Percentiles rank a stretch among this genome's conserved stretches.
Evolutionary conservation across 192 early-diverging fungal species (phyloP).

Genomic region (Chytriomyces sp.): DNA sequence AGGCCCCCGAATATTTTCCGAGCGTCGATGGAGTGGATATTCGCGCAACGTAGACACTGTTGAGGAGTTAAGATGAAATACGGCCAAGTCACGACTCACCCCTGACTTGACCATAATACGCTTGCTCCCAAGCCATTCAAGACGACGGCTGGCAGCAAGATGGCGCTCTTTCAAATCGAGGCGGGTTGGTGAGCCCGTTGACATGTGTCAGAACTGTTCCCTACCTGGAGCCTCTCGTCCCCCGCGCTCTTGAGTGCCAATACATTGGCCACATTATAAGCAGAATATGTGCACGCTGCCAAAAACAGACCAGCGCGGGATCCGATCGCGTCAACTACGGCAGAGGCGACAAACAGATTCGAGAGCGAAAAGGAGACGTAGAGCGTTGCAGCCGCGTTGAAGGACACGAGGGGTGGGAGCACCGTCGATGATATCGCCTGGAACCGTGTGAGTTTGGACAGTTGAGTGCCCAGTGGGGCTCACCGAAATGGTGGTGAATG

Average conservation of each 20-base stretch:
- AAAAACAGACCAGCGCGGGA: conserved; percentile 6
- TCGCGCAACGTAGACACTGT: conserved; percentile 11
- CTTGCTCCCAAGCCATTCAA: conserved; percentile 20
- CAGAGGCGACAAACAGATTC: conserved; percentile 24
- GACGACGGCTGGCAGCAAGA: conserved; percentile 18
- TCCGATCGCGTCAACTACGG: conserved; percentile 26
- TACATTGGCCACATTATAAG: neutral
- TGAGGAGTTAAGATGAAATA: too few relatives aligned
- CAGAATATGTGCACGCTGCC: conserved; percentile 11
- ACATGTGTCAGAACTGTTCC: conserved; percentile 1
- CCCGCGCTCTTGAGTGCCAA: neutral
- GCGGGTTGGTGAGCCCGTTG: too few relatives aligned
- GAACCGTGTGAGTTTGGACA: neutral
- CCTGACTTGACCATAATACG: conserved; percentile 20
- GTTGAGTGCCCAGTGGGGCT: neutral
- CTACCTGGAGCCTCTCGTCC: conserved; percentile 1
- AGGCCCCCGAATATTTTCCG: conserved; percentile 16
- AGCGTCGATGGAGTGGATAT: neutral
- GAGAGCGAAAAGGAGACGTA: conserved; percentile 18
- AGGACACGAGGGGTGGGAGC: conserved; percentile 8
- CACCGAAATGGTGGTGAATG: conserved; percentile 3
- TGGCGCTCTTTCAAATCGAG: neutral
- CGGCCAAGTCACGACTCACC: too few relatives aligned
- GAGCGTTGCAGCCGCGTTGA: neutral
- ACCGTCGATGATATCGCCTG: conserved; percentile 23